A percentile compares a stretch with the other conserved stretches of the same genome.
Conservation (phyloP, 2,329 filamentous ascomycete genomes). For the Ceratocystis eucalypticola region DNA sequence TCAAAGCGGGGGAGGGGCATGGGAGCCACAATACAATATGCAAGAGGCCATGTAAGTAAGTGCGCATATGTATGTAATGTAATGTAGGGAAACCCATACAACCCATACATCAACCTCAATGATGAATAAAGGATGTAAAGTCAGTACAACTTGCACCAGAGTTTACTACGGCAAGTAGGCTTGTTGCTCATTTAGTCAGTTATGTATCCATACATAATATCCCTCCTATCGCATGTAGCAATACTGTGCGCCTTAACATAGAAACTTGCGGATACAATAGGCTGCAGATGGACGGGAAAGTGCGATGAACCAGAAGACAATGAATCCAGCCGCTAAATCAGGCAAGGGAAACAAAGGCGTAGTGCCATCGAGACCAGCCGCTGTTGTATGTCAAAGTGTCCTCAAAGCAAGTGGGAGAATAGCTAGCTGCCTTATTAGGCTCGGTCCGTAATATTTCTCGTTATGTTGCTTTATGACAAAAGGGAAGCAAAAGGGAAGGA, state of each 20-base stretch:
- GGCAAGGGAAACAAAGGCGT: background rate
- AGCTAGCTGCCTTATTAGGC: background rate
- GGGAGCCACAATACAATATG: background rate
- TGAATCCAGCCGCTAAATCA: background rate
- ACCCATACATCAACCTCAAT: no score
- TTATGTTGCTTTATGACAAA: background rate
- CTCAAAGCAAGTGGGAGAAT: background rate
- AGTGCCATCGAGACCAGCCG: background rate
- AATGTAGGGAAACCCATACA: no score
- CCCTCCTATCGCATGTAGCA: background rate
- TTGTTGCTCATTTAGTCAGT: background rate
- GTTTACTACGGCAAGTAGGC: background rate
- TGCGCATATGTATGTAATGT: background rate
- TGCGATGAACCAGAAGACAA: background rate
- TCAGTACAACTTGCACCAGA: background rate
- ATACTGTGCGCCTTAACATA: background rate
- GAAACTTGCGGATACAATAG: background rate
- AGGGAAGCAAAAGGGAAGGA: background rate
- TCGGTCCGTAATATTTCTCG: background rate
- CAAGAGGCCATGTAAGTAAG: background rate
- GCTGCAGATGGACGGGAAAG: background rate
- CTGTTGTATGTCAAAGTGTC: background rate
- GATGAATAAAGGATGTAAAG: no score
- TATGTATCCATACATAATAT: no score
- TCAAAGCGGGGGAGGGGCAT: slow-evolving; percentile 6